These are phyloP conservation scores for Sporopachydermia quercuum DNA, from an alignment of 805 yeast species.

Conservation along the genomic window DNA sequence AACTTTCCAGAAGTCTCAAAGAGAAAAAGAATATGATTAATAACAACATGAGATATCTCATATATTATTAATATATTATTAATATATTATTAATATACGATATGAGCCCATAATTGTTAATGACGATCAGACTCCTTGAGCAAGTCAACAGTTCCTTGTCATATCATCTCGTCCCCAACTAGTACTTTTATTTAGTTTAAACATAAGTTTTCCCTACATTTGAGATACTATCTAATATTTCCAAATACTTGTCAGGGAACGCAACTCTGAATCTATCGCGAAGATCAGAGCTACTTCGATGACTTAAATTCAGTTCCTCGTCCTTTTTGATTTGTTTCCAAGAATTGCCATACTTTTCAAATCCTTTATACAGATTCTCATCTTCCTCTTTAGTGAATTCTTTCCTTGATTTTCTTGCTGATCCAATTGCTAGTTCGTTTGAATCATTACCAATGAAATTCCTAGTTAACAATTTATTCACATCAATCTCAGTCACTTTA, in stretches of 20 bases:
- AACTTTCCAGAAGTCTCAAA: too few relatives aligned
- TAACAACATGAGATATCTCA: too few relatives aligned
- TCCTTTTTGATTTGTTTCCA: constrained; percentile 31
- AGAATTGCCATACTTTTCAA: constrained; percentile 27
- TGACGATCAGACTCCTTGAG: too few relatives aligned
- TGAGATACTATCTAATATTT: background rate
- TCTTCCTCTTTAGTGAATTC: constrained; percentile 28
- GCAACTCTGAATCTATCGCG: constrained; percentile 19
- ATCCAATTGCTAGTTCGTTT: background rate
- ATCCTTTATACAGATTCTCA: constrained; percentile 25
- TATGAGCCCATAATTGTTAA: too few relatives aligned
- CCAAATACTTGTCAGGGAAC: constrained; percentile 1
- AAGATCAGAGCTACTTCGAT: constrained; percentile 27
- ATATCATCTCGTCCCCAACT: too few relatives aligned
- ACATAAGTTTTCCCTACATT: too few relatives aligned
- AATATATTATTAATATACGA: too few relatives aligned
- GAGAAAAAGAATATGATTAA: too few relatives aligned
- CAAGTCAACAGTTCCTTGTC: too few relatives aligned
- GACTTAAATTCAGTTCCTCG: constrained; percentile 19
- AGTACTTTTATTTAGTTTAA: too few relatives aligned
- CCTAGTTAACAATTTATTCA: background rate
- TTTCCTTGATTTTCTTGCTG: constrained; percentile 28
- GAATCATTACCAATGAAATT: background rate
- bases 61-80: too few relatives aligned
- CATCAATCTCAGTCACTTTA: background rate